Evolutionary conservation across 108 stramenopile species (phyloP), one percentile per base, ranked within the genome.

Genomic region (Pseudonitzschia multiseries): DNA sequence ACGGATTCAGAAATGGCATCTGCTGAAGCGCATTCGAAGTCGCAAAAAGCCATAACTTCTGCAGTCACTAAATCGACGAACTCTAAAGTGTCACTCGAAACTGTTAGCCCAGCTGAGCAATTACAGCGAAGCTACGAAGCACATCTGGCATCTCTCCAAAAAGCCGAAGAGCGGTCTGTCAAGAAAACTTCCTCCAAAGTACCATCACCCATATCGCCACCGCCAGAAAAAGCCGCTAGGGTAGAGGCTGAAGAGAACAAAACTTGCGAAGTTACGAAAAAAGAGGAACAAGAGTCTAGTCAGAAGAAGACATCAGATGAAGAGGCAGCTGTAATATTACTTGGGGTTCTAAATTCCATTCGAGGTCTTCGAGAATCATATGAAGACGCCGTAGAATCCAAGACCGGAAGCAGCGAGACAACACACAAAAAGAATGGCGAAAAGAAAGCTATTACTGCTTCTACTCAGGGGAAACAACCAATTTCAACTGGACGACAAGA

Each of bases 261-360:
- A 62, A 18, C 61, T 17, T 9, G 40, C 61, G 13, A 43, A 41
- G 8, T 21, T 48, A 60, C 40, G 48, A n/a, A 9, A 4, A 50
- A 67, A 57, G 33, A 48, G 42, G 18, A 41, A 44, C 15, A 8
- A 57, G 42, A 15, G 46, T 13, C 72, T 65, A 43, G 24, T n/a
- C 53, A 60, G 20, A 33, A 43, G 13, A 65, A 60, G 42, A 52
- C 57, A 32, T 71, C 72, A 21, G 77, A 81, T 40, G 73, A 78
- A 56, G 77, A 72, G 40, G 85, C 71, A 31, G 79, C 76, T 21
- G 54, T 69, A 21, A 73, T 86, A 27, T 41, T 86, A 26, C 57
- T 86, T 29, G 82, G 80, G 0, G 79, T 86, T 64, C 40, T 85
- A 50, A 79, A 70, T 41, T 85, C 84, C 12, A 44, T 81, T 12